A percentile compares a stretch with the other conserved stretches of the same genome.
These are phyloP conservation scores for Cladosporium sp. DNA, from an alignment of 2,329 filamentous ascomycete genomes.

Conservation along the genomic window DNA sequence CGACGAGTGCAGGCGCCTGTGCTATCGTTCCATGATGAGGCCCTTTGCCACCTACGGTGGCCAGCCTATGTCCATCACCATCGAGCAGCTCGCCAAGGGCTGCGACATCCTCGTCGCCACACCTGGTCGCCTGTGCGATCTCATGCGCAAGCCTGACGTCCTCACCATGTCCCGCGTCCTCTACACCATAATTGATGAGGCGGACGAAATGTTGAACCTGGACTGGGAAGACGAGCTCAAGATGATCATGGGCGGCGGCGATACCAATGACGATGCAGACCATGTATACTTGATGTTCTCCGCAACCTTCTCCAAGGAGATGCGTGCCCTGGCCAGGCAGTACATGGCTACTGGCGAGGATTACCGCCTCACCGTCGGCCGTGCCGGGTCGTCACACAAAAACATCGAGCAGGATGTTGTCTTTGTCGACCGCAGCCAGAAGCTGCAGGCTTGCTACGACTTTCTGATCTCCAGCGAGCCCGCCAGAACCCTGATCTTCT, in stretches of 20 bases:
- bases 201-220: conserved; percentile 79
- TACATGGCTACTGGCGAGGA: conserved; percentile 69
- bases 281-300: conserved; percentile 82
- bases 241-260: conserved; percentile 74
- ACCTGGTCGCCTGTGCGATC: conserved; percentile 80
- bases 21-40: conserved; percentile 91
- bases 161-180: conserved; percentile 75
- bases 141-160: conserved; percentile 70
- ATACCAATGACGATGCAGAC: conserved; percentile 74
- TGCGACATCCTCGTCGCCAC: conserved; percentile 89
- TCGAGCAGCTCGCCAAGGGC: conserved; percentile 72
- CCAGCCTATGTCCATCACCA: conserved; percentile 68
- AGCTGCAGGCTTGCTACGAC: conserved; percentile 70
- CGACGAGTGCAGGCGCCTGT: conserved; percentile 87
- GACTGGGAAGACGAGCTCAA: conserved; percentile 78
- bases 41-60: conserved; percentile 90
- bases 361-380: conserved; percentile 81
- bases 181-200: conserved; percentile 83
- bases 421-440: conserved; percentile 63
- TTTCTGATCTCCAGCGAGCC: conserved; percentile 70
- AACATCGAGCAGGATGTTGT: conserved; percentile 81
- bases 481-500: conserved; percentile 83
- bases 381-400: conserved; percentile 71
- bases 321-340: conserved; percentile 73
- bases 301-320: conserved; percentile 83